phyloP scores from a whole-genome alignment of 2,329 filamentous ascomycete genomes.

The Ophiostoma piceae region DNA sequence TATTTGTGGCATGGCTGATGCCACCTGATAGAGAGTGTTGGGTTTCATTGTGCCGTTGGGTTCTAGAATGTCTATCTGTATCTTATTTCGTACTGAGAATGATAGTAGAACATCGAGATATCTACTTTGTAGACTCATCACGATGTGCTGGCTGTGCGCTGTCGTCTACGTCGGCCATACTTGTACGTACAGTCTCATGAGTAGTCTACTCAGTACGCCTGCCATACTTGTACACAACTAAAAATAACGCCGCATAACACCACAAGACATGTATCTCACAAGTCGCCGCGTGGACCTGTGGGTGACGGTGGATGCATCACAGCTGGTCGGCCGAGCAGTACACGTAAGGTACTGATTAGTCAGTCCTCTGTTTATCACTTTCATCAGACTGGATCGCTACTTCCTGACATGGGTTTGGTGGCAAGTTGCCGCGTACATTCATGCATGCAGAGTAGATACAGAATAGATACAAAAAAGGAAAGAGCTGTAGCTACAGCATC shows the following conservation, averaged over 20 bases:
- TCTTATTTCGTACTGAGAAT: no score
- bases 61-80: no score
- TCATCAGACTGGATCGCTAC: background rate
- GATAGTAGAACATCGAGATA: no score
- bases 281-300: background rate
- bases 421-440: constrained; percentile 7
- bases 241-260: background rate
- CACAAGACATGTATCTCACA: background rate
- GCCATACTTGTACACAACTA: background rate
- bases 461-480: background rate
- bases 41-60: background rate
- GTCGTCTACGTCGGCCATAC: no score
- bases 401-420: background rate
- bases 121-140: no score
- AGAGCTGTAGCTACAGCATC: background rate
- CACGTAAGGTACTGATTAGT: background rate
- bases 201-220: no score
- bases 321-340: background rate
- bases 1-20: background rate
- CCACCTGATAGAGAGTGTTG: background rate
- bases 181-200: no score
- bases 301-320: background rate
- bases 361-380: background rate
- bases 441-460: background rate
- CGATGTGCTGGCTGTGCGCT: no score